Conservation (phyloP, 108 stramenopile genomes). For the Craspedostauros australis region DNA sequence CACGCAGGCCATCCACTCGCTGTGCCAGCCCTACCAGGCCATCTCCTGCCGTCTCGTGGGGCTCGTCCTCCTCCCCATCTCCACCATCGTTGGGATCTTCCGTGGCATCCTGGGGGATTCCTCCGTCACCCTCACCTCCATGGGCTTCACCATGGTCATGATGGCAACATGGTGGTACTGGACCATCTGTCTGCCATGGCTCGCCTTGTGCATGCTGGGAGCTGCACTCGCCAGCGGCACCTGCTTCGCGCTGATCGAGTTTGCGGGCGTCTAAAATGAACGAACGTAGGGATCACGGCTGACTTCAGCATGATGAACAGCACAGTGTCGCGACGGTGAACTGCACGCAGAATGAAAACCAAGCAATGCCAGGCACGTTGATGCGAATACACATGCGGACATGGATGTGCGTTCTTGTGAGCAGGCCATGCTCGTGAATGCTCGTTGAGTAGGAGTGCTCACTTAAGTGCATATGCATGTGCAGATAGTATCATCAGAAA, state of each 20-base stretch:
- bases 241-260: constrained; percentile 81
- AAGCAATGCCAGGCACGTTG: too few species aligned
- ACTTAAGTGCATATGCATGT: too few species aligned
- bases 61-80: constrained; percentile 55
- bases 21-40: constrained; percentile 70
- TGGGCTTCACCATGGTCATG: constrained; percentile 10
- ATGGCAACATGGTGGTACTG: constrained; percentile 54
- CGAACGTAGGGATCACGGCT: too few species aligned
- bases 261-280: constrained; percentile 54
- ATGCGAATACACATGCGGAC: too few species aligned
- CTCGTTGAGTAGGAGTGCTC: too few species aligned
- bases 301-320: too few species aligned
- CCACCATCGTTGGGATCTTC: constrained; percentile 7
- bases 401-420: too few species aligned
- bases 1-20: constrained; percentile 25
- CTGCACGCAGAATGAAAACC: too few species aligned
- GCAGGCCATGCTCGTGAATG: too few species aligned
- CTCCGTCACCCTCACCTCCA: constrained; percentile 29
- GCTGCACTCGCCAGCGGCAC: constrained; percentile 47
- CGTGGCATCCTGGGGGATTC: constrained; percentile 8
- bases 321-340: too few species aligned
- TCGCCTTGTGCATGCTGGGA: constrained; percentile 29
- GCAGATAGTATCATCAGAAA: too few species aligned
- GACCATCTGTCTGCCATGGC: constrained; percentile 59
- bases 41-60: constrained; percentile 61